These are phyloP conservation scores for Paraconiothyrium brasiliense DNA, from an alignment of 2,329 filamentous ascomycete species.

Conservation along the genomic window DNA sequence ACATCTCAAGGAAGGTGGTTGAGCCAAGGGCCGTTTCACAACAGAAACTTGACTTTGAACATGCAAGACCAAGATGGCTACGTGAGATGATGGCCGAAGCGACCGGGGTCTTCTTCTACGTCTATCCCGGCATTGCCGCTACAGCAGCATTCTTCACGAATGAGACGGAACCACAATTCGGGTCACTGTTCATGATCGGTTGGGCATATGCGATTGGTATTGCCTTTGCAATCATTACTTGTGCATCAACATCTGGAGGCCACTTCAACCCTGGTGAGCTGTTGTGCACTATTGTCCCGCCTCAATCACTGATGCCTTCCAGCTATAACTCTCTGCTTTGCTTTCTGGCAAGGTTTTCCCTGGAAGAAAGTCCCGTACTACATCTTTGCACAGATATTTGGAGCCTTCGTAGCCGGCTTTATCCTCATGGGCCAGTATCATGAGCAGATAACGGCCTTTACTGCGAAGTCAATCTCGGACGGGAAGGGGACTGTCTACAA, in stretches of 20 bases:
- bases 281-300: not conserved
- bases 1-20: too few relatives aligned
- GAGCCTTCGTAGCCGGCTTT: slow-evolving; percentile 65
- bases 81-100: too few relatives aligned
- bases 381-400: slow-evolving; percentile 66
- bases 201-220: slow-evolving; percentile 65
- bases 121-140: too few relatives aligned
- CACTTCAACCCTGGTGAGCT: slow-evolving; percentile 57
- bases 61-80: too few relatives aligned
- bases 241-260: slow-evolving; percentile 63
- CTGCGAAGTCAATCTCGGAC: slow-evolving; percentile 50
- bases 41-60: too few relatives aligned
- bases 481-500: slow-evolving; percentile 55
- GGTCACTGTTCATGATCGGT: slow-evolving; percentile 65
- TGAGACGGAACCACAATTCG: slow-evolving; percentile 42
- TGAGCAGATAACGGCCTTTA: slow-evolving; percentile 57
- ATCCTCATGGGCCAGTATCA: slow-evolving; percentile 67
- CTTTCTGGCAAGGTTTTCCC: slow-evolving; percentile 66
- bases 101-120: too few relatives aligned
- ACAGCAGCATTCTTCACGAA: too few relatives aligned
- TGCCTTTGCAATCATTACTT: slow-evolving; percentile 67
- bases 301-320: slow-evolving; percentile 36
- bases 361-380: slow-evolving; percentile 67
- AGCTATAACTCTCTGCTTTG: slow-evolving; percentile 53
- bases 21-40: too few relatives aligned